Evolutionary conservation across 192 early-diverging fungal genomes (phyloP).

Genomic region (Entomortierella chlamydospora): DNA sequence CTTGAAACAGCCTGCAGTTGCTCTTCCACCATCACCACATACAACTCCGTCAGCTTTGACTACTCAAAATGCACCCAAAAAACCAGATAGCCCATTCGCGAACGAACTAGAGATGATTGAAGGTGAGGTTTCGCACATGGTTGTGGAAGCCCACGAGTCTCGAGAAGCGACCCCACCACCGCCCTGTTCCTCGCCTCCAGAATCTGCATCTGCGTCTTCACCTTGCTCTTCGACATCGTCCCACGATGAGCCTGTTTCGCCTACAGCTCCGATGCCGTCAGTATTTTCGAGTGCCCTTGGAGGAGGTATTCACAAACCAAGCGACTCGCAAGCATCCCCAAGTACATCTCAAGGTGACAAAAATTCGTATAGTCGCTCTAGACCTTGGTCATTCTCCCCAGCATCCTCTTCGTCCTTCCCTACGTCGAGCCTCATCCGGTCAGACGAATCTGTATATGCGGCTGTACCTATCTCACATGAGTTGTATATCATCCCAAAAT

Average conservation of each 20-base stretch:
- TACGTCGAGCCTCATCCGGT: conserved; percentile 22
- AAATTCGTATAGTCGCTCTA: conserved; percentile 8
- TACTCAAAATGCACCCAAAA: background rate
- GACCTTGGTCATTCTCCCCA: conserved; percentile 8
- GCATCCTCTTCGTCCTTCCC: background rate
- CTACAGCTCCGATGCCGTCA: background rate
- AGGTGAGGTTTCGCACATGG: background rate
- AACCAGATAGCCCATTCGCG: background rate
- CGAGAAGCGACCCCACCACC: background rate
- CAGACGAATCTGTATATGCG: conserved; percentile 44
- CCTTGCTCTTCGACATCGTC: background rate
- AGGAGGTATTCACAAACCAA: background rate
- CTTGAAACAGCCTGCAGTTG: background rate
- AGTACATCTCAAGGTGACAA: background rate
- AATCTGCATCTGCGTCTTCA: background rate
- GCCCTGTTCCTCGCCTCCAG: background rate
- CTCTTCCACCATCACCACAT: background rate
- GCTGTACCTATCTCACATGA: conserved; percentile 42
- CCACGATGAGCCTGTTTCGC: background rate
- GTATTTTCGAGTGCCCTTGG: conserved; percentile 1
- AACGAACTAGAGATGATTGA: background rate
- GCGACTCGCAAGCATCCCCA: background rate
- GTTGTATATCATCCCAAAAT: conserved; percentile 49
- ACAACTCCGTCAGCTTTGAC: background rate
- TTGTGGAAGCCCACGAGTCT: background rate